Percentiles rank a stretch among this genome's conserved stretches.
Conservation (phyloP, 2,329 filamentous ascomycete genomes). For the Penicillium vulpinum region DNA sequence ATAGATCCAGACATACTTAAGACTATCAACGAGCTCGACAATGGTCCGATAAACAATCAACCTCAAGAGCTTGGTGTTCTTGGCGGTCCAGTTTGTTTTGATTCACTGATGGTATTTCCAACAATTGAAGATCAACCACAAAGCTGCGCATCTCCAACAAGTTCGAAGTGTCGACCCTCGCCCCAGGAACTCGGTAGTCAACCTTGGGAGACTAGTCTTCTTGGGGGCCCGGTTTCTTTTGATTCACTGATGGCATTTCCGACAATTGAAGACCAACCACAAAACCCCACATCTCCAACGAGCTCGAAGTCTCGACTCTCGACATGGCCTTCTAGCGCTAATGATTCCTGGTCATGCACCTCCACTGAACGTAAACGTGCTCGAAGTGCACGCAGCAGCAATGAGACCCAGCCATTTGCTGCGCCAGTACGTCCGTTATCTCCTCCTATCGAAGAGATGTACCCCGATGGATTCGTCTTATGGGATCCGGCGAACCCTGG, state of each 20-base stretch:
- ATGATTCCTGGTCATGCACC: too few relatives aligned
- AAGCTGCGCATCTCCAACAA: neutral
- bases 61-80: neutral
- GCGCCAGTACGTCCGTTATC: neutral
- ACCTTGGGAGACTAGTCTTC: neutral
- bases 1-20: neutral
- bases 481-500: slow-evolving; percentile 19
- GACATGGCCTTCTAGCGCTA: neutral
- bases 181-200: too few relatives aligned
- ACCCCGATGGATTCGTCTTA: slow-evolving; percentile 4
- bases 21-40: too few relatives aligned
- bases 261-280: neutral
- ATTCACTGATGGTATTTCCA: neutral
- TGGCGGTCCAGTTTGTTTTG: neutral
- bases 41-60: neutral
- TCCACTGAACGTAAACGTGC: neutral
- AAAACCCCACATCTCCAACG: neutral
- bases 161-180: neutral
- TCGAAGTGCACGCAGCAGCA: neutral
- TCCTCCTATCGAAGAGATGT: too few relatives aligned
- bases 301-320: neutral
- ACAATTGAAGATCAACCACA: neutral
- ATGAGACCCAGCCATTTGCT: neutral
- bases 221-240: neutral
- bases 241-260: neutral